Conservation (phyloP, 768 basidiomycete genomes). For the Leccinum subtestaceum region DNA sequence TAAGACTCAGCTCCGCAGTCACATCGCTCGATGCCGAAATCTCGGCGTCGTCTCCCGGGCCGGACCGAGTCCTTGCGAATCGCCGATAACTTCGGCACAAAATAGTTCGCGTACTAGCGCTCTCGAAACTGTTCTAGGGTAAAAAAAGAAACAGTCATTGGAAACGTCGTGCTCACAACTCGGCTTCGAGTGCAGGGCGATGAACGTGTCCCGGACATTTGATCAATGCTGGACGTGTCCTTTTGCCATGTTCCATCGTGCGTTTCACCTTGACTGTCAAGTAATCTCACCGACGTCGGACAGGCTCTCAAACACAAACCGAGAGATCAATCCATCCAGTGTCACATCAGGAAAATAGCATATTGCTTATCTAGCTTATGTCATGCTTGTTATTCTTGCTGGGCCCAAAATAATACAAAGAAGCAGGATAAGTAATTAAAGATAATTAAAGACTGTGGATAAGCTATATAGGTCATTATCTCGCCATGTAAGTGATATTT, state of each 20-base stretch:
- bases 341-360: conserved; percentile 7
- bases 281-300: too few relatives aligned
- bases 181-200: conserved; percentile 80
- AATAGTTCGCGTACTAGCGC: conserved; percentile 67
- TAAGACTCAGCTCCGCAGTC: conserved; percentile 19
- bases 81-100: conserved; percentile 50
- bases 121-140: conserved; percentile 53
- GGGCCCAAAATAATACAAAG: too few relatives aligned
- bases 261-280: too few relatives aligned
- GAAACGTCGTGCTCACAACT: conserved; percentile 46
- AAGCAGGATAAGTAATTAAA: too few relatives aligned
- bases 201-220: conserved; percentile 95
- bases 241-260: too few relatives aligned
- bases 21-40: conserved; percentile 4
- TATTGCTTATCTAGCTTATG: too few relatives aligned
- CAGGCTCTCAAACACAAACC: conserved; percentile 30
- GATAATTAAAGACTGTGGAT: too few relatives aligned
- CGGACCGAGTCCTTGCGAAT: conserved; percentile 32
- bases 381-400: too few relatives aligned
- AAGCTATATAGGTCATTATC: too few relatives aligned
- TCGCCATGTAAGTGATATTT: too few relatives aligned
- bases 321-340: conserved; percentile 20
- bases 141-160: neutral
- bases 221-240: conserved; percentile 51
- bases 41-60: conserved; percentile 31